phyloP scores from a whole-genome alignment of 1,284 basidiomycete species.

The Tremellales sp. region DNA sequence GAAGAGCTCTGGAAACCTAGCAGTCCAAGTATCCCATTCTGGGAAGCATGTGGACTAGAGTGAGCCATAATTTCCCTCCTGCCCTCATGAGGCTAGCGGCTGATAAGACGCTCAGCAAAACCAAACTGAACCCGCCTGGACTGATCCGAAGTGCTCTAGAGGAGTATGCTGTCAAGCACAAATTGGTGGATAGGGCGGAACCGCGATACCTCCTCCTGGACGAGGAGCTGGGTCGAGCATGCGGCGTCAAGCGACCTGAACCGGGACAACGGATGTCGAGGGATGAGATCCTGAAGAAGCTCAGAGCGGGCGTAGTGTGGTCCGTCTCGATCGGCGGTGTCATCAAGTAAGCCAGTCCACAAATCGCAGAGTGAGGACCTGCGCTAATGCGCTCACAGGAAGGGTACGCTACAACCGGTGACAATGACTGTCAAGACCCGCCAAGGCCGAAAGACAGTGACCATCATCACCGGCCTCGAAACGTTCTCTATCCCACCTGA shows the following conservation, averaged over 20 bases:
- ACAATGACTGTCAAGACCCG: slow-evolving; percentile 65
- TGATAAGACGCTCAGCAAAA: too few species aligned
- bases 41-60: slow-evolving; percentile 57
- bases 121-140: slow-evolving; percentile 17
- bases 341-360: slow-evolving; percentile 26
- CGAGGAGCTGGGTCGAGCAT: slow-evolving; percentile 54
- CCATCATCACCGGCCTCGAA: slow-evolving; percentile 72
- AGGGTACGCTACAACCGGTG: slow-evolving; percentile 67
- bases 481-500: slow-evolving; percentile 65
- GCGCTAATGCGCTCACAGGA: too few species aligned
- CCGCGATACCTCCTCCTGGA: slow-evolving; percentile 68
- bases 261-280: slow-evolving; percentile 60
- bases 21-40: slow-evolving; percentile 56
- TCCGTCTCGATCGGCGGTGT: slow-evolving; percentile 35
- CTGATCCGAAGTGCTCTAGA: slow-evolving; percentile 57
- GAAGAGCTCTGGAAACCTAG: slow-evolving; percentile 73
- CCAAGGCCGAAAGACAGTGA: slow-evolving; percentile 71
- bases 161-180: slow-evolving; percentile 58
- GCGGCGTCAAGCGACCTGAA: slow-evolving; percentile 52
- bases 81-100: not conserved
- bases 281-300: slow-evolving; percentile 59
- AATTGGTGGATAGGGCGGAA: slow-evolving; percentile 64
- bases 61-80: slow-evolving; percentile 47
- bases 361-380: too few species aligned
- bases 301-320: slow-evolving; percentile 33